A percentile compares a stretch with the other conserved stretches of the same genome.
Evolutionary conservation across 2,329 filamentous ascomycete genomes (phyloP).

Genomic region (Pleurostoma richardsiae): DNA sequence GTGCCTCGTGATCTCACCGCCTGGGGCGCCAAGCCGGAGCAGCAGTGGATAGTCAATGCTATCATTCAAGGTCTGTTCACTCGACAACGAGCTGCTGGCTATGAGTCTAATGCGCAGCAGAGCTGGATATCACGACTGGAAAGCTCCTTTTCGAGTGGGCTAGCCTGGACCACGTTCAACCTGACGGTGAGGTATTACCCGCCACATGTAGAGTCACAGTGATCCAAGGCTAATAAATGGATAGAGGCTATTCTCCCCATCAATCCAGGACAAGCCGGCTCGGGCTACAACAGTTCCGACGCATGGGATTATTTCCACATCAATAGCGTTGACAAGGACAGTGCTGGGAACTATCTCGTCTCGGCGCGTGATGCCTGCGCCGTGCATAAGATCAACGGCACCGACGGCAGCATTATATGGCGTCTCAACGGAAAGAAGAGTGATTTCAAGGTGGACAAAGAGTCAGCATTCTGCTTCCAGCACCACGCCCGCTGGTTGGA

Average conservation of each 20-base stretch:
- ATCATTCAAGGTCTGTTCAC: conserved; percentile 5
- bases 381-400: conserved; percentile 39
- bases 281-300: conserved; percentile 17
- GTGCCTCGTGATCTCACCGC: conserved; percentile 12
- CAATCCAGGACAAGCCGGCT: background rate
- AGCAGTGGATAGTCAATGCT: conserved; percentile 21
- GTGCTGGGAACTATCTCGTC: conserved; percentile 39
- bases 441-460: conserved; percentile 12
- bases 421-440: background rate
- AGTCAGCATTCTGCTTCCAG: conserved; percentile 28
- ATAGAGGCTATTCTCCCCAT: background rate
- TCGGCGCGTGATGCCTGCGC: conserved; percentile 43
- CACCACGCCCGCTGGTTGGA: conserved; percentile 43
- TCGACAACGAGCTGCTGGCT: background rate
- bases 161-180: conserved; percentile 10
- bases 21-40: conserved; percentile 12
- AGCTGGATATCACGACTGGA: conserved; percentile 42
- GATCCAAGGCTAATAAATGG: background rate
- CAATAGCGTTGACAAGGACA: conserved; percentile 48
- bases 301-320: conserved; percentile 52
- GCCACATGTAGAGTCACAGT: background rate
- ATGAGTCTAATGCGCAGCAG: conserved; percentile 11
- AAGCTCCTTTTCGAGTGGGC: conserved; percentile 42
- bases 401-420: conserved; percentile 44
- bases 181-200: conserved; percentile 3